Evolutionary conservation across 257 asterid species (phyloP), one percentile per base, ranked within the genome.

Genomic region (Paulownia fortunei): DNA sequence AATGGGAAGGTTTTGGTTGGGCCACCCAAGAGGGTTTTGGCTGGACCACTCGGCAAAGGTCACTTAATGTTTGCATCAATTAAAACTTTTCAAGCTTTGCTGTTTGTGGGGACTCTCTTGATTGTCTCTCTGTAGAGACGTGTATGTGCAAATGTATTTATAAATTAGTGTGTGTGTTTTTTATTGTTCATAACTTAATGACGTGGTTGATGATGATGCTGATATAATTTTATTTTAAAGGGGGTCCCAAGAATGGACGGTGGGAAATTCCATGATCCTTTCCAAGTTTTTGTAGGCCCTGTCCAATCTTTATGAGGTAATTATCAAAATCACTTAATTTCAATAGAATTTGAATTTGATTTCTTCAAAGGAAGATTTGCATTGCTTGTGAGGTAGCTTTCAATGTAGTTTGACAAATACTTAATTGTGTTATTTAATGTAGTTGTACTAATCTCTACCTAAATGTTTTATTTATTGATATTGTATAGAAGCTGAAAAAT

Each of bases 381-480:
- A 49, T 34, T 32, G 61, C 77, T 47, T 46, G 39, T 72, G n/a
- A 10, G 63, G 39, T 69, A 37, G 46, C 64, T 83, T 69, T 80
- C 79, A 76, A 56, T 15, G 66, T 68, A 15, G 77, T 73, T 80
- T 80, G 86, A 78, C 81, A 75, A 54, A 32, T 5, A 30, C 15
- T 8, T 69, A 42, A 60, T 74, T 2, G 36, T 70, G 44, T 37
- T 23, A 34, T 6, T 51, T 18, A 58, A 47, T 47, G 7, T 39
- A 58, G 60, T 41, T 68, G 80, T 74, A 27, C 61, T 58, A 34
- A 62, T 51, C 23, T 42, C 68, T 61, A 63, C 34, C 67, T 21
- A 30, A 63, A 18, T 52, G 30, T 32, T 8, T 18, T 72, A 13
- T 71, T 16, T 7, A 51, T 58, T 39, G 13, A 11, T 68, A 21